Evolutionary conservation across 202 grass and related monocot species (phyloP).

Genomic region (Zoysia matrella): DNA sequence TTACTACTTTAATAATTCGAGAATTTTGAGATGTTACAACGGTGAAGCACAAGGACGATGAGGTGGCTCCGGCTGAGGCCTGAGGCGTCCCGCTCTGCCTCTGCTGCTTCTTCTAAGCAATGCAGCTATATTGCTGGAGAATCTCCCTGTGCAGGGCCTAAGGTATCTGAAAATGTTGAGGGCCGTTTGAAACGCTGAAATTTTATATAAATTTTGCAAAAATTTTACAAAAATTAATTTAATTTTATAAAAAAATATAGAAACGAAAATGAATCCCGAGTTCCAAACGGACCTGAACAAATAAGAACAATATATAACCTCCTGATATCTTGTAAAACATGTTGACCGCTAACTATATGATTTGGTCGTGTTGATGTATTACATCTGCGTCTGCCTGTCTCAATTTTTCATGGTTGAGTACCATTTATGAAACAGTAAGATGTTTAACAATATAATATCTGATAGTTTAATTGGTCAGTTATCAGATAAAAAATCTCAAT

Average conservation of each 20-base stretch:
- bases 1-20: too few species aligned
- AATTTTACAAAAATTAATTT: too few species aligned
- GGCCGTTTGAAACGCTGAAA: too few species aligned
- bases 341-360: conserved; percentile 21
- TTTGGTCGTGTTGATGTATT: neutral
- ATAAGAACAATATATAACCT: conserved; percentile 39
- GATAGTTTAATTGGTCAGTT: neutral
- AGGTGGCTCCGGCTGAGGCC: conserved; percentile 47
- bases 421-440: neutral
- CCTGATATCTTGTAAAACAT: neutral
- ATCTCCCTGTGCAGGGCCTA: neutral
- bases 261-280: too few species aligned
- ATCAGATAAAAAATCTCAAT: neutral
- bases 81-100: conserved; percentile 10
- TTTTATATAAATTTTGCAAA: too few species aligned
- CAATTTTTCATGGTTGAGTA: neutral
- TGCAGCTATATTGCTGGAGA: neutral
- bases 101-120: conserved; percentile 45
- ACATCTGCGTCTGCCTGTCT: neutral
- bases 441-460: neutral
- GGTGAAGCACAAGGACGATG: conserved; percentile 97
- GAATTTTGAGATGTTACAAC: too few species aligned
- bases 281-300: neutral
- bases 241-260: too few species aligned
- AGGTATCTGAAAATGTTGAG: too few species aligned